A percentile compares a stretch with the other conserved stretches of the same genome.
Evolutionary conservation across 2,329 filamentous ascomycete genomes (phyloP).

Genomic region (Fusarium sp.): DNA sequence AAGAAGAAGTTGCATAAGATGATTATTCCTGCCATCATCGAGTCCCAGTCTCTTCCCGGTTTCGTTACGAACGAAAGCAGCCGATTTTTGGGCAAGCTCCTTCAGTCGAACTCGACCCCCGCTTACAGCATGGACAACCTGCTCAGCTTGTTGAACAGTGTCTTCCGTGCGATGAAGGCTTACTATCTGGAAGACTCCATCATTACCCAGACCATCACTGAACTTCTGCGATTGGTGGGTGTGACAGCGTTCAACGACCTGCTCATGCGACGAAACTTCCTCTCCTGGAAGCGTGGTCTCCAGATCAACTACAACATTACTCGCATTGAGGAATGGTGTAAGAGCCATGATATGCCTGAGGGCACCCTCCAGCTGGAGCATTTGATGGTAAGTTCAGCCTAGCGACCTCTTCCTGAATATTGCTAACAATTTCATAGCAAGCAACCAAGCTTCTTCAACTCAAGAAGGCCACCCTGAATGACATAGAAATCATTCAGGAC

Average conservation of each 20-base stretch:
- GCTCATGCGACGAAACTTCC: conserved; percentile 97
- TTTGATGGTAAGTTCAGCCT: conserved; percentile 78
- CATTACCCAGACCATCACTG: conserved; percentile 94
- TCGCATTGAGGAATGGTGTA: conserved; percentile 99
- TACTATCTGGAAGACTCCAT: conserved; percentile 98
- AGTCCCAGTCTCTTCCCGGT: conserved; percentile 96
- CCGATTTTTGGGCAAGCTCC: conserved; percentile 95
- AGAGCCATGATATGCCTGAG: conserved; percentile 99
- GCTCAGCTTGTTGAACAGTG: conserved; percentile 93
- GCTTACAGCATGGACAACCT: conserved; percentile 99
- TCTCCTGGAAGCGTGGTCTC: conserved; percentile 98
- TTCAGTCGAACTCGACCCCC: conserved; percentile 89
- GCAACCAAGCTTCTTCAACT: conserved; percentile 97
- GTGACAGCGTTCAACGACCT: conserved; percentile 99
- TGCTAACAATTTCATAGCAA: conserved; percentile 71
- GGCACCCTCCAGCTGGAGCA: conserved; percentile 97
- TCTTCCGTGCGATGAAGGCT: conserved; percentile 98
- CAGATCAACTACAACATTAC: conserved; percentile 99
- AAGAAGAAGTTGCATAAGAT: conserved; percentile 99
- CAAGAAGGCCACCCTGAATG: conserved; percentile 98
- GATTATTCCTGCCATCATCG: conserved; percentile 99
- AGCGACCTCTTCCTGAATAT: neutral
- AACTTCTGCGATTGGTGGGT: conserved; percentile 91
- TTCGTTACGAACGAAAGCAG: conserved; percentile 99
- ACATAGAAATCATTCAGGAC: conserved; percentile 99